Evolutionary conservation across 2,329 filamentous ascomycete genomes (phyloP).

Genomic region (Fusarium tupiense): DNA sequence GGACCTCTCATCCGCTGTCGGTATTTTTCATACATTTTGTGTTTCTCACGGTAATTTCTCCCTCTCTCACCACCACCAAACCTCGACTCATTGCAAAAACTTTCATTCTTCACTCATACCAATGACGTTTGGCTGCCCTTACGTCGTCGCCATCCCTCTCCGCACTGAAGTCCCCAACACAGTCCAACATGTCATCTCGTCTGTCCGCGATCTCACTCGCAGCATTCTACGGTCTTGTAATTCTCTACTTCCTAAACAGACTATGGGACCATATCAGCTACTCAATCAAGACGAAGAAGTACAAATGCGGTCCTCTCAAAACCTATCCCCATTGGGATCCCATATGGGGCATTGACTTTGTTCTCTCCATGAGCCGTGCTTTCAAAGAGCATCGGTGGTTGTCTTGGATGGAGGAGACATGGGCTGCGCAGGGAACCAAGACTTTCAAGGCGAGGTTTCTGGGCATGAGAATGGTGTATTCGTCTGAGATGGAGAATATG

Average conservation of each 20-base stretch:
- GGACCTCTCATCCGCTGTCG: too few species aligned
- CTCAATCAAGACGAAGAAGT: constrained; percentile 7
- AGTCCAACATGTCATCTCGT: background rate
- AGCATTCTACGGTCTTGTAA: background rate
- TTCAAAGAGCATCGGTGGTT: constrained; percentile 29
- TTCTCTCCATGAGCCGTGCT: constrained; percentile 25
- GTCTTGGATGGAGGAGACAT: constrained; percentile 30
- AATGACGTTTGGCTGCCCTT: background rate
- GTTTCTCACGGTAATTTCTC: background rate
- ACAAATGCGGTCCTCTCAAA: background rate
- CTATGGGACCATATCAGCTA: constrained; percentile 5
- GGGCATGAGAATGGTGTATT: constrained; percentile 32
- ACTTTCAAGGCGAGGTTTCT: constrained; percentile 36
- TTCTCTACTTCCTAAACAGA: background rate
- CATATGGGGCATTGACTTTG: constrained; percentile 30
- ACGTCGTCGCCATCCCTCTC: background rate
- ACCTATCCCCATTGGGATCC: background rate
- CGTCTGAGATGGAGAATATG: constrained; percentile 34
- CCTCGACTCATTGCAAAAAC: rapidly evolving
- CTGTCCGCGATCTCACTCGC: constrained; percentile 2
- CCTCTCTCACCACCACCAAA: background rate
- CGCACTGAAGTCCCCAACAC: background rate
- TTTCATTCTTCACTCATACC: background rate
- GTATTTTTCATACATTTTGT: background rate
- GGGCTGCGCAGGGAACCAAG: constrained; percentile 9